These are phyloP conservation scores for Hypoxylon intermedium DNA, from an alignment of 495 filamentous ascomycete species.

Conservation along the genomic window DNA sequence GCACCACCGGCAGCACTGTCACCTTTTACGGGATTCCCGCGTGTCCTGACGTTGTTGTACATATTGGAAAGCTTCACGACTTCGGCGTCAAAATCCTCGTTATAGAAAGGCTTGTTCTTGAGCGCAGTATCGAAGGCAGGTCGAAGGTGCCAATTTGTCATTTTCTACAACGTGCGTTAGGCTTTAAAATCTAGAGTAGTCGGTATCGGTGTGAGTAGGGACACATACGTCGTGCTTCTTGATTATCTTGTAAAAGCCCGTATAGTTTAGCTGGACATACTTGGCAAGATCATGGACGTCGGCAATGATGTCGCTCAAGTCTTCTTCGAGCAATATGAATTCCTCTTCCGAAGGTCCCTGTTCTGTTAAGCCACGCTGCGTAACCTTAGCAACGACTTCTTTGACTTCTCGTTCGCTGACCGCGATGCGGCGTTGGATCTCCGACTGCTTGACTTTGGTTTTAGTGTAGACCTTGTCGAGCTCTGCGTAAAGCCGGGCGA, in stretches of 20 bases:
- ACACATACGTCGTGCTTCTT: conserved; percentile 95
- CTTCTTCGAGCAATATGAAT: conserved; percentile 91
- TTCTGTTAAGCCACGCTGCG: conserved; percentile 60
- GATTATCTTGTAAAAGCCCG: conserved; percentile 99
- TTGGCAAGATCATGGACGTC: conserved; percentile 99
- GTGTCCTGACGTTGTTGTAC: conserved; percentile 91
- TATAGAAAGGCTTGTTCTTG: conserved; percentile 96
- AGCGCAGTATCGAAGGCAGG: conserved; percentile 92
- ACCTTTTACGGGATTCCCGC: conserved; percentile 89
- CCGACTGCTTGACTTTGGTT: conserved; percentile 92
- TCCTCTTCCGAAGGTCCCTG: conserved; percentile 83
- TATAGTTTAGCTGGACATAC: conserved; percentile 98
- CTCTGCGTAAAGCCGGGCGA: conserved; percentile 83
- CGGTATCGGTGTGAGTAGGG: neutral
- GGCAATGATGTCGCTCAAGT: conserved; percentile 96
- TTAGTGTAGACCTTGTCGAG: conserved; percentile 97
- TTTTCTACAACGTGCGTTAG: conserved; percentile 69
- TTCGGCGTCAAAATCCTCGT: conserved; percentile 96
- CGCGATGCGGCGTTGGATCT: conserved; percentile 89
- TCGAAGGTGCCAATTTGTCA: conserved; percentile 90
- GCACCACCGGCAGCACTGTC: conserved; percentile 88
- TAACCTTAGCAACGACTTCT: conserved; percentile 78
- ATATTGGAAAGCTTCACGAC: conserved; percentile 95
- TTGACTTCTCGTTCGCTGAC: conserved; percentile 86
- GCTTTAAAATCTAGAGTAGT: neutral